A percentile compares a stretch with the other conserved stretches of the same genome.
Evolutionary conservation across 1,284 basidiomycete species (phyloP).

Genomic region (Wallemia hederae): DNA sequence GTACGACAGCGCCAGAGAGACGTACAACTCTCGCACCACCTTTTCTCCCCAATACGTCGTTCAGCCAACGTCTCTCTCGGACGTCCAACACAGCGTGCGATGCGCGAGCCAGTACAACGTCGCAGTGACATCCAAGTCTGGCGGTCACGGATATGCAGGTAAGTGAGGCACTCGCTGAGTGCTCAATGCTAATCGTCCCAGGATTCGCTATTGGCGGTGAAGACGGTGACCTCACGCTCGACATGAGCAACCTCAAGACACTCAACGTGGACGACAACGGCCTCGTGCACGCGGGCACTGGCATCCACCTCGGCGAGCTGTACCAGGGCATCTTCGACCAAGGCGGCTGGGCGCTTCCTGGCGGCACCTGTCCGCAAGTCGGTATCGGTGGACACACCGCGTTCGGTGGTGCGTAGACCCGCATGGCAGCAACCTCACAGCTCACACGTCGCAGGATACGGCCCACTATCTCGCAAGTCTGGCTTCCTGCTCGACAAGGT

Average conservation of each 20-base stretch:
- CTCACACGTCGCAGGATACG: slow-evolving; percentile 2
- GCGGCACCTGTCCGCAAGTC: slow-evolving; percentile 6
- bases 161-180: neutral
- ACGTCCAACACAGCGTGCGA: neutral
- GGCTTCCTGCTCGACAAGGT: slow-evolving; percentile 7
- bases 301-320: neutral
- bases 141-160: neutral
- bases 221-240: neutral
- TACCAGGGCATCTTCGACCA: slow-evolving; percentile 5
- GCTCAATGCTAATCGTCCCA: neutral
- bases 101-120: neutral
- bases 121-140: neutral
- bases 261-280: neutral
- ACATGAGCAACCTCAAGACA: neutral
- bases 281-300: neutral
- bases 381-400: slow-evolving; percentile 7
- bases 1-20: neutral
- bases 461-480: slow-evolving; percentile 5
- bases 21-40: neutral
- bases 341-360: slow-evolving; percentile 5
- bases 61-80: neutral
- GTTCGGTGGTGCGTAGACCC: slow-evolving; percentile 4
- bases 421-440: too few species aligned
- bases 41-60: neutral
- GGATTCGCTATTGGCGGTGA: neutral